A percentile compares a stretch with the other conserved stretches of the same genome.
Evolutionary conservation across 495 filamentous ascomycete genomes (phyloP).

Genomic region (Lophiostoma macrostomum): DNA sequence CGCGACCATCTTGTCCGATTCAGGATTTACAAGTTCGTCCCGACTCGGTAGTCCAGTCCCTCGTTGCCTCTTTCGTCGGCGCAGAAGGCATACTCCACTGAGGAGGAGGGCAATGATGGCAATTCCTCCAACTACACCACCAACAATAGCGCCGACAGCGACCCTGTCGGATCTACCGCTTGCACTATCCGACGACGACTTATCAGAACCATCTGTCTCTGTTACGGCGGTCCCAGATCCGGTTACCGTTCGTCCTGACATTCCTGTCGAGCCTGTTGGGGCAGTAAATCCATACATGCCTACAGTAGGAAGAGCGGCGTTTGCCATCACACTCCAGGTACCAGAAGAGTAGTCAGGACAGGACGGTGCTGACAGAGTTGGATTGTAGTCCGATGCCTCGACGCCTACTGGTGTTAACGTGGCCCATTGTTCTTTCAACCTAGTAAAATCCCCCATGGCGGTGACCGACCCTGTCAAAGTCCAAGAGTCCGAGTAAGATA

Average conservation of each 20-base stretch:
- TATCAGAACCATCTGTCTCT: neutral
- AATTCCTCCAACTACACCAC: slow-evolving; percentile 9
- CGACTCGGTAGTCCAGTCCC: neutral
- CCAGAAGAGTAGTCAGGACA: slow-evolving; percentile 10
- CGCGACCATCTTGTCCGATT: neutral
- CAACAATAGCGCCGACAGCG: slow-evolving; percentile 5
- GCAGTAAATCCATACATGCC: slow-evolving; percentile 7
- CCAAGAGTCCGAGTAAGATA: neutral
- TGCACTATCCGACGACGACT: neutral
- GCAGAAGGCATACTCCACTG: slow-evolving; percentile 9
- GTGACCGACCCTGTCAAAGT: neutral
- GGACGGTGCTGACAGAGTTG: neutral
- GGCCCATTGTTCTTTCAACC: slow-evolving; percentile 6
- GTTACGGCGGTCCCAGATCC: neutral
- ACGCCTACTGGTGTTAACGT: slow-evolving; percentile 16
- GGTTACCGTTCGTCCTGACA: neutral
- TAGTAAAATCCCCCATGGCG: slow-evolving; percentile 6
- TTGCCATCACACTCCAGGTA: neutral
- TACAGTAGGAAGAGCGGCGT: slow-evolving; percentile 8
- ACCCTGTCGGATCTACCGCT: neutral
- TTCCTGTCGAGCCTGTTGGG: slow-evolving; percentile 6
- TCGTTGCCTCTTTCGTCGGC: neutral
- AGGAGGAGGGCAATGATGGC: slow-evolving; percentile 8
- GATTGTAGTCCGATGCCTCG: slow-evolving; percentile 8
- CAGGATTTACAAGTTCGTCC: neutral